These are phyloP conservation scores for Glycine latifolia DNA, from an alignment of 306 rosid genomes.

Conservation along the genomic window DNA sequence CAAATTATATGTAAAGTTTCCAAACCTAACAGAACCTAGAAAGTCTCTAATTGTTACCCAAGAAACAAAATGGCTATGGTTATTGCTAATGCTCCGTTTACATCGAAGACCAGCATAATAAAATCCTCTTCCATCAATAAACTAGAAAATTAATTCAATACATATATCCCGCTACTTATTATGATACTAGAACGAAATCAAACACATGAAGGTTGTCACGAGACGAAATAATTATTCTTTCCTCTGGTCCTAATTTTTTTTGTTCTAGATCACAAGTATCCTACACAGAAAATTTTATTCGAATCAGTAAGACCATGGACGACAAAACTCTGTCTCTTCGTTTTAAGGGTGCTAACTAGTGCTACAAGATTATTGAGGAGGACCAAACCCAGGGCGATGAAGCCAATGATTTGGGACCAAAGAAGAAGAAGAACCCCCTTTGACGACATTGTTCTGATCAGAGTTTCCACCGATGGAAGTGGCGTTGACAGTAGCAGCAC, in stretches of 20 bases:
- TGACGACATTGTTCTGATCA: constrained; percentile 33
- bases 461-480: constrained; percentile 38
- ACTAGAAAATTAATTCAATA: no score
- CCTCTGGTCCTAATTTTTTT: no score
- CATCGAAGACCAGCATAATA: constrained; percentile 38
- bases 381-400: constrained; percentile 44
- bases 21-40: constrained; percentile 38
- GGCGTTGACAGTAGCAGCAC: constrained; percentile 30
- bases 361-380: constrained; percentile 44
- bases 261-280: no score
- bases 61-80: constrained; percentile 3
- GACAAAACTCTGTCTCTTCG: no score
- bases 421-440: constrained; percentile 42
- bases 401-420: constrained; percentile 52
- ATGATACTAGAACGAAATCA: constrained; percentile 23
- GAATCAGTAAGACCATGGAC: no score
- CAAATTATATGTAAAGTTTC: constrained; percentile 3
- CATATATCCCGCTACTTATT: not conserved
- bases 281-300: no score
- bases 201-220: not conserved
- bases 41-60: constrained; percentile 14
- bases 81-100: constrained; percentile 33
- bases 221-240: not conserved
- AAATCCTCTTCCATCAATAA: constrained; percentile 15
- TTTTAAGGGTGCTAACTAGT: no score